phyloP scores from a whole-genome alignment of 2,329 filamentous ascomycete species.

The Paraconiothyrium sp. region DNA sequence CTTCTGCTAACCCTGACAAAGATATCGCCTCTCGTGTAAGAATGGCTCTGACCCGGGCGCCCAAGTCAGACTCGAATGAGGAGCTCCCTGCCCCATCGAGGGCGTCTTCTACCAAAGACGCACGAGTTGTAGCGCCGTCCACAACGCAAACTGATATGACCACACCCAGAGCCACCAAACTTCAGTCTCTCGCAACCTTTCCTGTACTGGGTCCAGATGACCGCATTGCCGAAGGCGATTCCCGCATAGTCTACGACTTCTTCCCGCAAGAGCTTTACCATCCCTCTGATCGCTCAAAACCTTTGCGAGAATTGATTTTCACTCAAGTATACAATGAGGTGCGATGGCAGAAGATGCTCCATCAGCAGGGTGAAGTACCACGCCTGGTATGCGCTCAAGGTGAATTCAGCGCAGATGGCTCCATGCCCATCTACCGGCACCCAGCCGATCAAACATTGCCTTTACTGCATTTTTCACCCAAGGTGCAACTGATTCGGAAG shows the following conservation, averaged over 20 bases:
- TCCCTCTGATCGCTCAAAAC: constrained; percentile 38
- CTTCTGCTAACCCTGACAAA: constrained; percentile 28
- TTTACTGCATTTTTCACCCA: constrained; percentile 77
- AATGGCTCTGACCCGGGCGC: constrained; percentile 34
- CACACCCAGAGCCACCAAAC: constrained; percentile 38
- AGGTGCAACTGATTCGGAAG: constrained; percentile 73
- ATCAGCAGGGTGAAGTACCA: constrained; percentile 90
- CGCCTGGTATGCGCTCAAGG: constrained; percentile 92
- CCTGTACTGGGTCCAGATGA: constrained; percentile 59
- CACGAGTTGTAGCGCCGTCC: not conserved
- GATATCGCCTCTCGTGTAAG: constrained; percentile 41
- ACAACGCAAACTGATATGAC: constrained; percentile 8
- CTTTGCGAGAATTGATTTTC: constrained; percentile 70
- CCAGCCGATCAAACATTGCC: constrained; percentile 88
- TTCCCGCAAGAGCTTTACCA: constrained; percentile 59
- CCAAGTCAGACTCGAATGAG: constrained; percentile 37
- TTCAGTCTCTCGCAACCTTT: constrained; percentile 51
- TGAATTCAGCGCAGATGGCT: constrained; percentile 71
- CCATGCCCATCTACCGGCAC: constrained; percentile 91
- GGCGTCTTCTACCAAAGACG: constrained; percentile 14
- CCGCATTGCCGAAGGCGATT: constrained; percentile 81
- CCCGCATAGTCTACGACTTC: constrained; percentile 75
- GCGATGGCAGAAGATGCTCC: constrained; percentile 89
- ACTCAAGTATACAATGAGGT: constrained; percentile 77
- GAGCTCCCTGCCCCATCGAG: constrained; percentile 15